Conservation (phyloP, 345 rosid genomes). For the rapeseed (Brassica napus) region Da-Ae NC_063439.1:9775501-9776000, state of each 20-base stretch:
- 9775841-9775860: slow-evolving; percentile 34
- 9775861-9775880: slow-evolving; percentile 36
- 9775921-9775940: slow-evolving; percentile 40
- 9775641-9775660: slow-evolving; percentile 23
- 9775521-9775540: slow-evolving; percentile 27
- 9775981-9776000: slow-evolving; percentile 15
- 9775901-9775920: no score
- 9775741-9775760: background rate
- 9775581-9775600: slow-evolving; percentile 30
- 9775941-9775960: slow-evolving; percentile 39
- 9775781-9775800: background rate
- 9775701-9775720: slow-evolving; percentile 6
- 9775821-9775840: background rate
- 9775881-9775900: no score
- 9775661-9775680: slow-evolving; percentile 29
- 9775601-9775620: slow-evolving; percentile 25
- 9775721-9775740: background rate
- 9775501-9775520: slow-evolving; percentile 23
- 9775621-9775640: slow-evolving; percentile 10
- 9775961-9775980: slow-evolving; percentile 39
- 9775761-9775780: slow-evolving; percentile 6
- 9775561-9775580: slow-evolving; percentile 24
- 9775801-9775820: background rate
- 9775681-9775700: background rate
- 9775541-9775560: slow-evolving; percentile 23